These are phyloP conservation scores for Eutrema japonicum DNA, from an alignment of 345 rosid genomes.

Conservation along the genomic window DNA sequence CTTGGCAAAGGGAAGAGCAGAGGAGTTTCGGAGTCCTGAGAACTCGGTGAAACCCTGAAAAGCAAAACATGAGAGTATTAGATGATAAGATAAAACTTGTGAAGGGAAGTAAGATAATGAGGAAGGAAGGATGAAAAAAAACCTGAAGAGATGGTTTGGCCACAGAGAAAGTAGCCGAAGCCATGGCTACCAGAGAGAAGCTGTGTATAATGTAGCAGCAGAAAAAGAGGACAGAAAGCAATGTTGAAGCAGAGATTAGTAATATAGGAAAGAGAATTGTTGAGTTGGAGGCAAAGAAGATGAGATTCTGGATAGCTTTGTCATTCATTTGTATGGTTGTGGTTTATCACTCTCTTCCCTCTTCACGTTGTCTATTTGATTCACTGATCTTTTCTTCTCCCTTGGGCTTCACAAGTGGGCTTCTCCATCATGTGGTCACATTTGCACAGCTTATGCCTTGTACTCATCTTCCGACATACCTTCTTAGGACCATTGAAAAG, in stretches of 20 bases:
- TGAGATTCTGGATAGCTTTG: slow-evolving; percentile 88
- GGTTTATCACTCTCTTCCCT: slow-evolving; percentile 34
- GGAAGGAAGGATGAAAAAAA: slow-evolving; percentile 6
- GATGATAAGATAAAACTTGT: not conserved
- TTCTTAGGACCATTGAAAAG: slow-evolving; percentile 29
- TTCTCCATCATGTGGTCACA: slow-evolving; percentile 38
- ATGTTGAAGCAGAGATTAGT: slow-evolving; percentile 30
- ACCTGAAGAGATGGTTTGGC: slow-evolving; percentile 93
- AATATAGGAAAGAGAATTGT: slow-evolving; percentile 33
- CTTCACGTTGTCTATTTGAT: slow-evolving; percentile 33
- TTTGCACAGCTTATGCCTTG: slow-evolving; percentile 50
- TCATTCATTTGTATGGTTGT: slow-evolving; percentile 43
- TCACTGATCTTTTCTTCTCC: slow-evolving; percentile 39
- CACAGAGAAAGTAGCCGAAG: slow-evolving; percentile 89
- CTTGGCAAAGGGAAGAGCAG: slow-evolving; percentile 66
- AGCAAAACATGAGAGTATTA: slow-evolving; percentile 41
- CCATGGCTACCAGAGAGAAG: slow-evolving; percentile 54
- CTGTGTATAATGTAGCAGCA: slow-evolving; percentile 30
- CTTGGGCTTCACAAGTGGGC: slow-evolving; percentile 47
- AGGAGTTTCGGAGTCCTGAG: slow-evolving; percentile 72
- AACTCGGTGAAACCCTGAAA: slow-evolving; percentile 76
- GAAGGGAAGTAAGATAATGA: not conserved
- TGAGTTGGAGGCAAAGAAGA: slow-evolving; percentile 56
- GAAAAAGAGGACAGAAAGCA: slow-evolving; percentile 34
- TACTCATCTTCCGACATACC: slow-evolving; percentile 37